Percentiles rank a stretch among this genome's conserved stretches.
Conservation (phyloP, 1,284 basidiomycete species). For the Boletellus sp. region DNA sequence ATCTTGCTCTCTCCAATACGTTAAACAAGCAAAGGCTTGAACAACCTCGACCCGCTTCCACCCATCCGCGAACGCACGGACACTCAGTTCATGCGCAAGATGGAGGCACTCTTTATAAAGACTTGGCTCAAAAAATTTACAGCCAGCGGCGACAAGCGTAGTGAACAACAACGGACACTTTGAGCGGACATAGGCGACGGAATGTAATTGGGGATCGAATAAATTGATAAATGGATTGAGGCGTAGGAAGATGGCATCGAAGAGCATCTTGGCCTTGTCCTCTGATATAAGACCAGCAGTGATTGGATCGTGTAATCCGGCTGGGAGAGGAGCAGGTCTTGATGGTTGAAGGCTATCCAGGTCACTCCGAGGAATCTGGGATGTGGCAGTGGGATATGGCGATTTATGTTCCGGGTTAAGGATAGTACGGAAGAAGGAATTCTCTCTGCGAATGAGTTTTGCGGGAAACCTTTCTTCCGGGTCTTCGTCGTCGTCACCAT, state of each 20-base stretch:
- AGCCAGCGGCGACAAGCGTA: slow-evolving; percentile 75
- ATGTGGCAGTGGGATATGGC: slow-evolving; percentile 29
- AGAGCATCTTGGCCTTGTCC: slow-evolving; percentile 61
- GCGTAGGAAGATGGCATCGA: slow-evolving; percentile 72
- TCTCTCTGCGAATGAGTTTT: slow-evolving; percentile 64
- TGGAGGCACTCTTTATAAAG: slow-evolving; percentile 64
- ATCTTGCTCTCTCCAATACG: slow-evolving; percentile 84
- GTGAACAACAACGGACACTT: slow-evolving; percentile 79
- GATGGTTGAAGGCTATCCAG: slow-evolving; percentile 34
- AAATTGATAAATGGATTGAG: slow-evolving; percentile 83
- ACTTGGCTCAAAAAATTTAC: slow-evolving; percentile 78
- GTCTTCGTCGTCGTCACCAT: slow-evolving; percentile 59
- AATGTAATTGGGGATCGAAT: slow-evolving; percentile 76
- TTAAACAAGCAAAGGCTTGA: slow-evolving; percentile 80
- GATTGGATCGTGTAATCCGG: slow-evolving; percentile 60
- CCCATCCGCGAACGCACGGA: slow-evolving; percentile 71
- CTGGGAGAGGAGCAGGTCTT: slow-evolving; percentile 35
- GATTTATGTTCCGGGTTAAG: slow-evolving; percentile 65
- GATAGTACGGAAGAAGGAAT: slow-evolving; percentile 77
- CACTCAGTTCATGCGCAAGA: slow-evolving; percentile 65
- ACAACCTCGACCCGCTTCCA: slow-evolving; percentile 79
- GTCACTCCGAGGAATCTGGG: slow-evolving; percentile 25
- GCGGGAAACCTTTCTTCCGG: slow-evolving; percentile 65
- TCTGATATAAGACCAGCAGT: slow-evolving; percentile 64
- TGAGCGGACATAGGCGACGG: slow-evolving; percentile 67